These are phyloP conservation scores for Hyphodiscus sp. DNA, from an alignment of 2,329 filamentous ascomycete genomes.

Conservation along the genomic window DNA sequence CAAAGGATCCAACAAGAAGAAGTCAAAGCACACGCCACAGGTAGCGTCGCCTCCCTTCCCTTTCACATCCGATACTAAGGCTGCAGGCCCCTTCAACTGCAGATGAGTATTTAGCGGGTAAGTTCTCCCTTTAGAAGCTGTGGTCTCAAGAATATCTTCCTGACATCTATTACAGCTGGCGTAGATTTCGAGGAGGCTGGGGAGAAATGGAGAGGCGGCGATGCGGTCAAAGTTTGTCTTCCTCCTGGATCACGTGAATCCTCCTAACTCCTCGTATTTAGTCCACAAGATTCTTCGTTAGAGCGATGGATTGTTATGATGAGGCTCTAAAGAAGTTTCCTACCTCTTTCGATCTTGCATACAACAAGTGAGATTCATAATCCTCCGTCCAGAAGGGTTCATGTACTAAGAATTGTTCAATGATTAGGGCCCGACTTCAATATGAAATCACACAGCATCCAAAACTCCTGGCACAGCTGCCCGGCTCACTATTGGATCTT, in stretches of 20 bases:
- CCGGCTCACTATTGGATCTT: conserved; percentile 44
- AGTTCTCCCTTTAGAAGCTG: conserved; percentile 6
- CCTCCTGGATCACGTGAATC: not conserved
- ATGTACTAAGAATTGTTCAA: not conserved
- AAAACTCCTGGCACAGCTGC: conserved; percentile 52
- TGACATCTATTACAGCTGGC: conserved; percentile 43
- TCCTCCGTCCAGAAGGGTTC: not conserved
- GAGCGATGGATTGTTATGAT: conserved; percentile 61
- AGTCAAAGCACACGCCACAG: conserved; percentile 24
- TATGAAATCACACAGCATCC: conserved; percentile 64
- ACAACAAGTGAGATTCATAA: conserved; percentile 55
- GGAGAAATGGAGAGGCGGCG: conserved; percentile 68
- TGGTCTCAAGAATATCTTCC: too few species aligned
- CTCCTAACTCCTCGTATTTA: conserved; percentile 9
- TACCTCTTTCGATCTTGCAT: conserved; percentile 61
- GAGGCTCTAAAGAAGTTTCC: conserved; percentile 56
- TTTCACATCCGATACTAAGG: not conserved
- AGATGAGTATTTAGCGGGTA: conserved; percentile 61
- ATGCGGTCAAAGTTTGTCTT: conserved; percentile 48
- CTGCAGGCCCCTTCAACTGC: conserved; percentile 49
- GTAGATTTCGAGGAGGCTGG: conserved; percentile 65
- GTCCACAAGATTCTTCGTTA: conserved; percentile 46
- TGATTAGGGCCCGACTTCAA: conserved; percentile 55
- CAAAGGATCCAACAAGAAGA: conserved; percentile 38
- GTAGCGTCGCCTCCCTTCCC: conserved; percentile 12